phyloP scores from a whole-genome alignment of 192 early-diverging fungal genomes.

The Rhizophagus sp. region DNA sequence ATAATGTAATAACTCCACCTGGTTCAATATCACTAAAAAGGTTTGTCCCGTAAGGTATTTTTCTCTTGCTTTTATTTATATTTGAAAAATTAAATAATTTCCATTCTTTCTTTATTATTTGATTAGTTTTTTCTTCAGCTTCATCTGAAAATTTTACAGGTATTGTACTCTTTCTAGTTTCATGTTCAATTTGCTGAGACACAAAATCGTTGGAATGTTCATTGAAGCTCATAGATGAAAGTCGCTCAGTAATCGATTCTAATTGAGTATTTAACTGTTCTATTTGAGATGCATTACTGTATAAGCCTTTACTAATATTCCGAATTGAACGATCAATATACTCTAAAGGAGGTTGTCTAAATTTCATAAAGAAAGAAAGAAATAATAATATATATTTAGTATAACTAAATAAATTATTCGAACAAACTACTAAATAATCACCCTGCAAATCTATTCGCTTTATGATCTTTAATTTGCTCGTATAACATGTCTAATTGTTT shows the following conservation, averaged over 20 bases:
- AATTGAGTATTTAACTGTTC: constrained; percentile 12
- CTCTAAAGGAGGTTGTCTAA: constrained; percentile 6
- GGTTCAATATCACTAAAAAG: background rate
- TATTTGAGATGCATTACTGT: constrained; percentile 3
- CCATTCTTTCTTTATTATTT: background rate
- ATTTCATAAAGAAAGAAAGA: background rate
- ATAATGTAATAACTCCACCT: background rate
- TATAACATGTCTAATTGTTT: constrained; percentile 12
- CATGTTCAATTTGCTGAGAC: constrained; percentile 2
- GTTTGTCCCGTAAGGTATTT: background rate
- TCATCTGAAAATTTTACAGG: background rate
- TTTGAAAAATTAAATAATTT: background rate
- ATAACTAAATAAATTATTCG: background rate
- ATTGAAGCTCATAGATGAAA: background rate
- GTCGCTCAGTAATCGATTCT: background rate
- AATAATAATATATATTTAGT: too few species aligned
- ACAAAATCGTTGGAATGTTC: background rate
- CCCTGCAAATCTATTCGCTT: constrained; percentile 1
- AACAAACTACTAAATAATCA: background rate
- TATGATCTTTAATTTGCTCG: constrained; percentile 23
- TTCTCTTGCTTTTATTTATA: background rate
- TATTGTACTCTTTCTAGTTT: background rate
- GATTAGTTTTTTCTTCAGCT: background rate
- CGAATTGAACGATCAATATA: constrained; percentile 17
- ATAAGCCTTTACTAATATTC: constrained; percentile 21